Conservation (phyloP, 2,329 filamentous ascomycete genomes). For the Trichoderma koningiopsis region DNA sequence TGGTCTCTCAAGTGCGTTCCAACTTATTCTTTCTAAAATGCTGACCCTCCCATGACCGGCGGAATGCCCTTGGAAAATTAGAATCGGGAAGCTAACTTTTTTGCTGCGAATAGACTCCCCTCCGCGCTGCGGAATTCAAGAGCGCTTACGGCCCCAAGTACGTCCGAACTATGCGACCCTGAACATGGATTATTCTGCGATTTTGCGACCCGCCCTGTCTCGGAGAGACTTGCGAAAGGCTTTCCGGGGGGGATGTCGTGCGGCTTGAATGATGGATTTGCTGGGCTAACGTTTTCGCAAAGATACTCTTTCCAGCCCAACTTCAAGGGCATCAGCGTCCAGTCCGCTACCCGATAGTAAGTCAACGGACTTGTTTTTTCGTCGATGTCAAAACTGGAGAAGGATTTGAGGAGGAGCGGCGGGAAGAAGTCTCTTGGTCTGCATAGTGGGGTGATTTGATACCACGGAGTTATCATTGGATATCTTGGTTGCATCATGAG, state of each 20-base stretch:
- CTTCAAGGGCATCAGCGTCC: slow-evolving; percentile 48
- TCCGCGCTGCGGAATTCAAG: slow-evolving; percentile 55
- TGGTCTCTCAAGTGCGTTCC: slow-evolving; percentile 45
- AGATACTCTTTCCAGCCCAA: slow-evolving; percentile 64
- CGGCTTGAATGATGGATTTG: neutral
- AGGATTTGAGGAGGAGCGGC: neutral
- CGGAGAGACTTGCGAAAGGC: slow-evolving; percentile 33
- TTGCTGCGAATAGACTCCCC: slow-evolving; percentile 45
- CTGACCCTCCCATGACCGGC: neutral
- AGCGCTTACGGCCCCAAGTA: slow-evolving; percentile 69
- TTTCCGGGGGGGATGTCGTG: slow-evolving; percentile 1
- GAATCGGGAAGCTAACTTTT: too few relatives aligned
- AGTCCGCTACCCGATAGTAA: slow-evolving; percentile 56
- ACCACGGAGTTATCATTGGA: neutral
- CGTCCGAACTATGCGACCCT: slow-evolving; percentile 31
- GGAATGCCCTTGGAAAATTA: neutral
- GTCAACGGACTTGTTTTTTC: slow-evolving; percentile 32
- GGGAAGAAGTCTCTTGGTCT: neutral
- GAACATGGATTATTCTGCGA: neutral
- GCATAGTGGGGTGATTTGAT: neutral
- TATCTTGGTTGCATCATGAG: neutral
- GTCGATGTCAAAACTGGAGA: neutral
- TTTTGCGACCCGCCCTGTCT: neutral
- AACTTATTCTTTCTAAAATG: neutral
- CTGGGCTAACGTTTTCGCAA: slow-evolving; percentile 7